phyloP scores from a whole-genome alignment of 2,329 filamentous ascomycete genomes.

The Stagonosporopsis tanaceti region DNA sequence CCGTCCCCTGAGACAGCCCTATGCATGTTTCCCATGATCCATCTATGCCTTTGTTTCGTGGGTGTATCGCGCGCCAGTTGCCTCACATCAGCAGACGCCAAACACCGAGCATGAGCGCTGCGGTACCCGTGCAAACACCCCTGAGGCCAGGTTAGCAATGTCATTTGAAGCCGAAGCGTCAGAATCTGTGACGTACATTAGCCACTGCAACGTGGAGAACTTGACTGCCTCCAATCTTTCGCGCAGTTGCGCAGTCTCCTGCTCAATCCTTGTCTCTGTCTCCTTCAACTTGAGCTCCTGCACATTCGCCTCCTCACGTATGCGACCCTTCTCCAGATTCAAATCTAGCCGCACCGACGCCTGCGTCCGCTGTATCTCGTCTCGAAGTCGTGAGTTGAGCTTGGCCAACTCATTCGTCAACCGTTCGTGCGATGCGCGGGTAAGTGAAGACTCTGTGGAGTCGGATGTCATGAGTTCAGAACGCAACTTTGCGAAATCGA shows the following conservation, averaged over 20 bases:
- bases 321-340: slow-evolving; percentile 95
- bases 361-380: slow-evolving; percentile 94
- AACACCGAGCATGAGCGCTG: slow-evolving; percentile 71
- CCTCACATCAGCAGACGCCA: slow-evolving; percentile 71
- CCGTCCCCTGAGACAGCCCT: slow-evolving; percentile 15
- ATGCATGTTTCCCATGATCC: slow-evolving; percentile 2
- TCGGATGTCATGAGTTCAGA: slow-evolving; percentile 93
- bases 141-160: slow-evolving; percentile 48
- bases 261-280: slow-evolving; percentile 97
- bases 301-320: slow-evolving; percentile 92
- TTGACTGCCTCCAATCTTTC: slow-evolving; percentile 97
- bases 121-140: slow-evolving; percentile 72
- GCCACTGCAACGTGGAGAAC: slow-evolving; percentile 96
- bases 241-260: slow-evolving; percentile 88
- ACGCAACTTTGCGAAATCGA: slow-evolving; percentile 96
- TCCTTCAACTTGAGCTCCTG: slow-evolving; percentile 99
- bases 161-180: background rate
- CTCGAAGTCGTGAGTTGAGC: slow-evolving; percentile 84
- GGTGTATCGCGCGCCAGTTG: slow-evolving; percentile 6
- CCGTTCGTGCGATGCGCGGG: slow-evolving; percentile 87
- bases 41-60: slow-evolving; percentile 4
- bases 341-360: slow-evolving; percentile 90
- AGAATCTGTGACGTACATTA: slow-evolving; percentile 74
- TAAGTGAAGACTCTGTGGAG: slow-evolving; percentile 87
- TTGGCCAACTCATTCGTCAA: slow-evolving; percentile 95